A percentile compares a stretch with the other conserved stretches of the same genome.
phyloP scores from a whole-genome alignment of 129 eudicot genomes.

The Flaveria sonorensis region DNA sequence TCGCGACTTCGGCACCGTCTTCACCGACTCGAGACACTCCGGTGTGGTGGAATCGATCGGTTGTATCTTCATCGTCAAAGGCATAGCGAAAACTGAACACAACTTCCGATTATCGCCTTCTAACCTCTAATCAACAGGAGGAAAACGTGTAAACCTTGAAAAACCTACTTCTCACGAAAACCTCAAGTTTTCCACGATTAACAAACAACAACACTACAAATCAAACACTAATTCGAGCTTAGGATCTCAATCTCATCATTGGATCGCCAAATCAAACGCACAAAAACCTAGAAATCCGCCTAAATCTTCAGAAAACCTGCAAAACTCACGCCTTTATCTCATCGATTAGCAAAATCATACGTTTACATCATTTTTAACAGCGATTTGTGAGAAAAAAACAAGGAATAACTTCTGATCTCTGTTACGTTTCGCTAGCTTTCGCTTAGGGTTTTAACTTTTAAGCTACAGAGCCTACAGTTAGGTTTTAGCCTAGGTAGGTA shows the following conservation, averaged over 20 bases:
- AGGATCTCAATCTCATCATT: slow-evolving; percentile 18
- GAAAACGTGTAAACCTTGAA: slow-evolving; percentile 22
- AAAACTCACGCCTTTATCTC: slow-evolving; percentile 40
- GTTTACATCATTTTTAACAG: slow-evolving; percentile 17
- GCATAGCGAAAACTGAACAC: slow-evolving; percentile 34
- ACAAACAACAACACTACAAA: neutral
- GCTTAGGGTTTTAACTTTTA: slow-evolving; percentile 53
- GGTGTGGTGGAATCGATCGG: slow-evolving; percentile 57
- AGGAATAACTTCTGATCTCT: slow-evolving; percentile 64
- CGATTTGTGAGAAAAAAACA: slow-evolving; percentile 38
- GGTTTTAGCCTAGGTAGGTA: slow-evolving; percentile 41
- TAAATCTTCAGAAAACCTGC: slow-evolving; percentile 28
- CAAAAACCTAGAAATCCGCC: slow-evolving; percentile 30
- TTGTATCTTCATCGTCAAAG: slow-evolving; percentile 67
- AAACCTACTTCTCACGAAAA: slow-evolving; percentile 26
- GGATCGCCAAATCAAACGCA: slow-evolving; percentile 37
- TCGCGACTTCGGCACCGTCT: slow-evolving; percentile 60
- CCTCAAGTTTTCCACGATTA: slow-evolving; percentile 11
- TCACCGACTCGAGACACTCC: slow-evolving; percentile 45
- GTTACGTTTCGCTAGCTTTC: slow-evolving; percentile 49
- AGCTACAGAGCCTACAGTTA: slow-evolving; percentile 32
- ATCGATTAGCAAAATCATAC: slow-evolving; percentile 24
- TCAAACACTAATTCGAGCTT: slow-evolving; percentile 29
- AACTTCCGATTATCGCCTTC: slow-evolving; percentile 21
- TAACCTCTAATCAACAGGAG: slow-evolving; percentile 7